These are phyloP conservation scores for Lactarius psammicola DNA, from an alignment of 768 basidiomycete species.

Conservation along the genomic window DNA sequence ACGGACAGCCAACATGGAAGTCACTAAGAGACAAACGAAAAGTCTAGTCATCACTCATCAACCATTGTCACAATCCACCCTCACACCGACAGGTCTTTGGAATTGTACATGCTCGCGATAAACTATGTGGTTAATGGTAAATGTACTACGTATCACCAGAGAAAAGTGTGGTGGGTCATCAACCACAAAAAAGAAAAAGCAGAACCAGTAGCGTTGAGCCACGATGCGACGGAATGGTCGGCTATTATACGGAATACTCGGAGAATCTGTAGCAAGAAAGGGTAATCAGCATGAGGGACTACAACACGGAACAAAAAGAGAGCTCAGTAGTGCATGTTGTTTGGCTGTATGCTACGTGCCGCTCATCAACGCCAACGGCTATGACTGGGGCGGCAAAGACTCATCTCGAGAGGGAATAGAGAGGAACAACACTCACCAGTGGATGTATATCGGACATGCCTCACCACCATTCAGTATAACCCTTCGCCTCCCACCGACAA, in stretches of 20 bases:
- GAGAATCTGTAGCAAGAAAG: neutral
- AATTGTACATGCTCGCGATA: conserved; percentile 21
- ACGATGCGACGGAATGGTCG: neutral
- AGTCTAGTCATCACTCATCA: neutral
- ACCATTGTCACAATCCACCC: conserved; percentile 8
- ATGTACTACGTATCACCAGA: conserved; percentile 16
- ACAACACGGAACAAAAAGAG: neutral
- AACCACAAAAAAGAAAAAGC: neutral
- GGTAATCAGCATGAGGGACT: neutral
- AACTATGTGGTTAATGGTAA: conserved; percentile 3
- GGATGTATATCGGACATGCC: neutral
- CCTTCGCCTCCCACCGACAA: neutral
- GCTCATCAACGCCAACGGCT: conserved; percentile 29
- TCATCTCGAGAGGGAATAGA: conserved; percentile 22
- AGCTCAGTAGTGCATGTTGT: conserved; percentile 28
- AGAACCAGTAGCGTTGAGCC: conserved; percentile 8
- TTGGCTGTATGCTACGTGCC: conserved; percentile 31
- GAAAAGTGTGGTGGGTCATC: neutral
- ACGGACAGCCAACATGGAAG: conserved; percentile 20
- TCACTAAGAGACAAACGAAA: conserved; percentile 2
- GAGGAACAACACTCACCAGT: conserved; percentile 10
- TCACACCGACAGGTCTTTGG: neutral
- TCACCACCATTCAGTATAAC: neutral
- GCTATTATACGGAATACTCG: neutral
- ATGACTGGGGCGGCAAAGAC: conserved; percentile 31